A percentile compares a stretch with the other conserved stretches of the same genome.
These are phyloP conservation scores for Delonix regia DNA, from an alignment of 306 rosid species.

Conservation along the genomic window DNA sequence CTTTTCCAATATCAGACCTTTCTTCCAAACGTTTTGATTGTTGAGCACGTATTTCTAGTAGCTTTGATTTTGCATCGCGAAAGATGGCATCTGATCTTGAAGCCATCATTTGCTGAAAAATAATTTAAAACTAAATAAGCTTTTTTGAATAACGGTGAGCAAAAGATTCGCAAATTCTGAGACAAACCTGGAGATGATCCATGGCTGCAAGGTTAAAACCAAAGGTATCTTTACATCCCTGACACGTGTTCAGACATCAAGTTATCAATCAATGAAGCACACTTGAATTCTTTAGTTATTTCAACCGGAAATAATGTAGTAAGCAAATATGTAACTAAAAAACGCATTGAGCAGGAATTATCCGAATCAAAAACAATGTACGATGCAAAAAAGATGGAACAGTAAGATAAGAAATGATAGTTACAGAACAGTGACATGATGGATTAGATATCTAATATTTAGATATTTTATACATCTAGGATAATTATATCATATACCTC, in stretches of 20 bases:
- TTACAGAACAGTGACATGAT: background rate
- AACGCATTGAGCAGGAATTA: background rate
- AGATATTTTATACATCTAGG: background rate
- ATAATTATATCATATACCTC: background rate
- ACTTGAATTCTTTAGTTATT: conserved; percentile 5
- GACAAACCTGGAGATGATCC: conserved; percentile 86
- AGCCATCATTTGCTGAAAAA: conserved; percentile 84
- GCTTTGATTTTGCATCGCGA: conserved; percentile 73
- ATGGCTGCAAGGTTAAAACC: conserved; percentile 97
- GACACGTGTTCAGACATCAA: conserved; percentile 36
- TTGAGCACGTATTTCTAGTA: conserved; percentile 73
- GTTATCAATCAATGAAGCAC: conserved; percentile 39
- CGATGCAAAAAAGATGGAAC: background rate
- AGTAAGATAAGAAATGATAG: background rate
- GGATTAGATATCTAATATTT: background rate
- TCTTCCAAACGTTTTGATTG: conserved; percentile 69
- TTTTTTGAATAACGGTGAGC: background rate
- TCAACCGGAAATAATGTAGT: background rate
- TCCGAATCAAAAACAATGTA: too few species aligned
- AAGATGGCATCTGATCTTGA: conserved; percentile 82
- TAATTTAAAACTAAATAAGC: conserved; percentile 36
- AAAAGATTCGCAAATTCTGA: conserved; percentile 12
- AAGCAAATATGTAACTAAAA: conserved; percentile 8
- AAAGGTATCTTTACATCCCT: conserved; percentile 86
- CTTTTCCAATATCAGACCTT: conserved; percentile 59